phyloP scores from a whole-genome alignment of 192 early-diverging fungal species.

The Cladochytrium replicatum region DNA sequence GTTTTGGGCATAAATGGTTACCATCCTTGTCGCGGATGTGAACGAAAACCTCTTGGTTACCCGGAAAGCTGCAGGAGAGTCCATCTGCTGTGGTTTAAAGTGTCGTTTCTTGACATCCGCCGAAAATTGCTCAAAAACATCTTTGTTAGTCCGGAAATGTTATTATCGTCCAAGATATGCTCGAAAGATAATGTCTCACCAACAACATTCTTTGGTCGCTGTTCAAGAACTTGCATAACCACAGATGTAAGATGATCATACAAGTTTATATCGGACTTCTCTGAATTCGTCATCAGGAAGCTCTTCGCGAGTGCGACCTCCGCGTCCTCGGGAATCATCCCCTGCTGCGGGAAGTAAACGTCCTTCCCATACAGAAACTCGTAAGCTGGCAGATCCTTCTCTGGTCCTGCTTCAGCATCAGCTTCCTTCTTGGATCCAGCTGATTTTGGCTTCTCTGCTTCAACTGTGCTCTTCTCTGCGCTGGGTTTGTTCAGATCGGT shows the following conservation, averaged over 20 bases:
- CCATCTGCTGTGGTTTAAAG: conserved; percentile 20
- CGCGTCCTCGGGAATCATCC: conserved; percentile 28
- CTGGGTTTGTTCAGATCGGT: conserved; percentile 5
- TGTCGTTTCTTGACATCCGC: conserved; percentile 31
- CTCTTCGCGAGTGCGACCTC: conserved; percentile 39
- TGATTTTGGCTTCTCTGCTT: neutral
- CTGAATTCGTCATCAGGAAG: conserved; percentile 29
- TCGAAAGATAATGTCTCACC: conserved; percentile 22
- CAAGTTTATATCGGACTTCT: conserved; percentile 30
- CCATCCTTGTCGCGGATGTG: no score
- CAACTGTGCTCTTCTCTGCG: neutral
- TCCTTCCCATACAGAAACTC: conserved; percentile 27
- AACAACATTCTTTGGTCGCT: conserved; percentile 25
- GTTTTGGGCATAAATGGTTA: no score
- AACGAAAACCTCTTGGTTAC: conserved; percentile 18
- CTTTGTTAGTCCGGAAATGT: conserved; percentile 3
- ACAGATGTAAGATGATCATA: conserved; percentile 42
- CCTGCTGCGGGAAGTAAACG: conserved; percentile 18
- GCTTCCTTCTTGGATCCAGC: neutral
- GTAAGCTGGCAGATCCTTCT: neutral
- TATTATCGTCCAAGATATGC: neutral
- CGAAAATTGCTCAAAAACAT: conserved; percentile 32
- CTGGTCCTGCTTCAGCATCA: neutral
- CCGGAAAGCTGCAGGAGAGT: conserved; percentile 18
- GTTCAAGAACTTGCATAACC: conserved; percentile 38